Conservation (phyloP, 495 filamentous ascomycete genomes). For the Lasiosphaeriaceae sp. region DNA sequence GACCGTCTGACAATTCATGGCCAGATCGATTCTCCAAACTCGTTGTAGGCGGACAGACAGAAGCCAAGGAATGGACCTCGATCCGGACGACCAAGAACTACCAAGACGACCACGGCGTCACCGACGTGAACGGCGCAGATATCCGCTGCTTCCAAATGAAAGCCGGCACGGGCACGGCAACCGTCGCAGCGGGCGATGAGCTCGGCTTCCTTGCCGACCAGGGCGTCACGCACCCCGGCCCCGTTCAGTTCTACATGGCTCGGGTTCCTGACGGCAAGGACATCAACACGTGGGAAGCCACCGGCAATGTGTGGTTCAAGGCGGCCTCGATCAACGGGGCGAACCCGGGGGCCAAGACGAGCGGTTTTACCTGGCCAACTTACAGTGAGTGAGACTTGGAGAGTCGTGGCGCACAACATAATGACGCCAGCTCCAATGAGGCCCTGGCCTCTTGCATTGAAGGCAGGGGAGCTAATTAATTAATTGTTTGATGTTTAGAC, state of each 20-base stretch:
- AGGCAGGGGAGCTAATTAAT: no score
- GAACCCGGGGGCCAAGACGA: conserved; percentile 14
- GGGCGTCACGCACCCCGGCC: conserved; percentile 39
- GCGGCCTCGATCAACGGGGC: conserved; percentile 29
- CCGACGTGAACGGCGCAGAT: conserved; percentile 32
- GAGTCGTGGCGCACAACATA: no score
- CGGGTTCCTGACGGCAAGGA: conserved; percentile 35
- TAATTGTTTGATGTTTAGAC: no score
- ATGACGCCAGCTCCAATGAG: no score
- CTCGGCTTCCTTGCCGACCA: conserved; percentile 39
- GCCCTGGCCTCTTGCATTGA: no score
- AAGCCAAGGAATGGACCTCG: conserved; percentile 37
- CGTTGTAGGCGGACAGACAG: conserved; percentile 30
- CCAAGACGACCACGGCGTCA: conserved; percentile 39
- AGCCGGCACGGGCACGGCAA: conserved; percentile 25
- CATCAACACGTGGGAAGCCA: conserved; percentile 40
- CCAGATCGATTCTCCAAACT: conserved; percentile 39
- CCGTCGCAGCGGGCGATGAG: conserved; percentile 31
- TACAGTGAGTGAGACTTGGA: conserved; percentile 29
- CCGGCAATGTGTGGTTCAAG: conserved; percentile 49
- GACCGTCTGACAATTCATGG: no score
- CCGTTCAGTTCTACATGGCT: conserved; percentile 46
- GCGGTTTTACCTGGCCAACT: conserved; percentile 31
- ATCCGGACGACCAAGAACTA: conserved; percentile 47
- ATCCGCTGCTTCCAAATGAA: conserved; percentile 41